Conservation (phyloP, 2,329 filamentous ascomycete species). For the Coccinonectria pachysandricola region DNA sequence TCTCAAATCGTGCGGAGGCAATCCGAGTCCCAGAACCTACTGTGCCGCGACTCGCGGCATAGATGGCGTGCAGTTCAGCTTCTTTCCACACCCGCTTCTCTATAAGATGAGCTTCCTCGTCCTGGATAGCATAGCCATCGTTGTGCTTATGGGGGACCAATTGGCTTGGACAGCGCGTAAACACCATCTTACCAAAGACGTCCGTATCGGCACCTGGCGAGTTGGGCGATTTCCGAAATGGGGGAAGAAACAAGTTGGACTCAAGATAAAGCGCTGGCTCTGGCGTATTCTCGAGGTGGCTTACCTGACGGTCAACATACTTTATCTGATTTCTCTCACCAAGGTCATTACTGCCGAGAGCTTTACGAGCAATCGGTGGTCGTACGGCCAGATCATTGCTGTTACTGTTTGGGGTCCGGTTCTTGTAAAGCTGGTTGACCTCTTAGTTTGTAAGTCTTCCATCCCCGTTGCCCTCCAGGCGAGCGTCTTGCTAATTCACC, state of each 20-base stretch:
- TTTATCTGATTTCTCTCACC: constrained; percentile 28
- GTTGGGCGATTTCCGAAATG: constrained; percentile 23
- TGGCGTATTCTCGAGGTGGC: constrained; percentile 27
- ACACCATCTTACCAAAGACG: constrained; percentile 22
- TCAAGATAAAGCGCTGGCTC: constrained; percentile 20
- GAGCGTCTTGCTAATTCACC: too few relatives aligned
- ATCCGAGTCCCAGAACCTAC: constrained; percentile 29
- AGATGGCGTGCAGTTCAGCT: constrained; percentile 23
- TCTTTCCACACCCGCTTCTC: constrained; percentile 28
- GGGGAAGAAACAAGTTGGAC: constrained; percentile 18
- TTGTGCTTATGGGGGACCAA: constrained; percentile 24
- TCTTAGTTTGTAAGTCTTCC: constrained; percentile 24
- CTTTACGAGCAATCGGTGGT: constrained; percentile 26
- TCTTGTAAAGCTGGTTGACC: constrained; percentile 29
- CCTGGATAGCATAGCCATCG: constrained; percentile 26
- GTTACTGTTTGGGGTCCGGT: constrained; percentile 30
- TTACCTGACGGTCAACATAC: constrained; percentile 27
- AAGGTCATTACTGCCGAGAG: constrained; percentile 26
- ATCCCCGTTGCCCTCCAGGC: neutral
- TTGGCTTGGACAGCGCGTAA: constrained; percentile 27
- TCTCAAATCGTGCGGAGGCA: constrained; percentile 23
- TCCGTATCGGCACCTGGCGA: constrained; percentile 21
- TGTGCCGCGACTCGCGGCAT: constrained; percentile 26
- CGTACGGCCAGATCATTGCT: constrained; percentile 29
- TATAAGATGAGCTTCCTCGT: constrained; percentile 28